Evolutionary conservation across 129 eudicot species (phyloP), one percentile per base, ranked within the genome.

Genomic region (Scalesia atractyloides): DNA sequence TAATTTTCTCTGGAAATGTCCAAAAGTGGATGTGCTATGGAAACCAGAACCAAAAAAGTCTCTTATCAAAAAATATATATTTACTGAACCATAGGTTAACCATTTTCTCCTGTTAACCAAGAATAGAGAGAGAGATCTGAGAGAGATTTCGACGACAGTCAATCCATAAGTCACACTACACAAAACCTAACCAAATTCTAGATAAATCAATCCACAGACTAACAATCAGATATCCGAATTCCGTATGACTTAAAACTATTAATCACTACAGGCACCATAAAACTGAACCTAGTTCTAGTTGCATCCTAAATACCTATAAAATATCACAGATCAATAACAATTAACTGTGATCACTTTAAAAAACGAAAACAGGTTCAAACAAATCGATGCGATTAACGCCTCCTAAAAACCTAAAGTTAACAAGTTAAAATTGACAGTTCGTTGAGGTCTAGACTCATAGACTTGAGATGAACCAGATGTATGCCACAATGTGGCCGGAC

Each of bases 121-220:
- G 34, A 4, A 30, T 30, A 30, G 34, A 30, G 30, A 24, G 34
- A 30, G 2, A 30, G 34, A 30, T 30, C 34, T 30, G 34, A 30
- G 34, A 30, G 34, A 30, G 34, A 30, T 2, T 30, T 30, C 34
- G 4, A 30, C 34, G 34, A 50, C 9, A 50, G 56, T n/a, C 43
- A 33, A 17, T 0, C 57, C 26, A 47, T 48, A 14, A 49, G 44
- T 26, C 66, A 33, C 66, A 15, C 49, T 11, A 73, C 9, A 14
- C 66, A 50, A 64, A 24, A 44, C 58, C 48, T 14, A 75, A 65
- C 69, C 61, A 54, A 37, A 13, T 43, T 47, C 33, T 48, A 34
- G 62, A 66, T 68, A 48, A 34, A 76, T 68, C 37, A 59, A 76
- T 58, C 74, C 68, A 57, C 58, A 57, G 56, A 26, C 68, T 46